Conservation (phyloP, 768 basidiomycete genomes). For the Lactarius sp. region DNA sequence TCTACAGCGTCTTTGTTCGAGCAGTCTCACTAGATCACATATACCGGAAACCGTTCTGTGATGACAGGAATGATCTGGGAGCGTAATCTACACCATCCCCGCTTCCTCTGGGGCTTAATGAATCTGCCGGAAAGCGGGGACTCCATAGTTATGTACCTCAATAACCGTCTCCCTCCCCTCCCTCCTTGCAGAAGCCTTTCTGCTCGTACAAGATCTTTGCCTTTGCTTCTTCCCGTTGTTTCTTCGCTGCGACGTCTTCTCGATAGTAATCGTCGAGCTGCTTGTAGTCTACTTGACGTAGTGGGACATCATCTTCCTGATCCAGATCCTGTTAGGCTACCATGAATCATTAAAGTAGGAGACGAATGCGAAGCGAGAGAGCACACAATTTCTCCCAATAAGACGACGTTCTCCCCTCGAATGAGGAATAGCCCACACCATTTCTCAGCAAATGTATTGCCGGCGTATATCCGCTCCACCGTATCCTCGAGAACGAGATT, state of each 20-base stretch:
- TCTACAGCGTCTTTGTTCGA: background rate
- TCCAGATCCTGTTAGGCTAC: slow-evolving; percentile 70
- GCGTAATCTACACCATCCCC: slow-evolving; percentile 30
- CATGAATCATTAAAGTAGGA: slow-evolving; percentile 7
- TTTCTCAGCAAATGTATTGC: slow-evolving; percentile 80
- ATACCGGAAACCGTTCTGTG: background rate
- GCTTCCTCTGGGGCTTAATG: slow-evolving; percentile 34
- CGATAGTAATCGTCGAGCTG: slow-evolving; percentile 68
- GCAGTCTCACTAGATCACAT: background rate
- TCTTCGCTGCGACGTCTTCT: slow-evolving; percentile 66
- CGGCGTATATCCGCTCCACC: slow-evolving; percentile 91
- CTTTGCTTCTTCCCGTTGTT: slow-evolving; percentile 76
- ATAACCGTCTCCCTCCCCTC: slow-evolving; percentile 95
- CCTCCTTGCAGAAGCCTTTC: slow-evolving; percentile 91
- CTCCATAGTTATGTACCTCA: slow-evolving; percentile 34
- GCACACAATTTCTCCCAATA: slow-evolving; percentile 89
- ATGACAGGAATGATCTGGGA: slow-evolving; percentile 8
- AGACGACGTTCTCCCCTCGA: slow-evolving; percentile 96
- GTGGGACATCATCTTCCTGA: slow-evolving; percentile 80
- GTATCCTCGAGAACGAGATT: slow-evolving; percentile 97
- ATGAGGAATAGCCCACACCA: slow-evolving; percentile 90
- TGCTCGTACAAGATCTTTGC: slow-evolving; percentile 77
- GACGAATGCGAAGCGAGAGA: background rate
- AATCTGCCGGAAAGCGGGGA: slow-evolving; percentile 33
- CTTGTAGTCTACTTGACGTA: slow-evolving; percentile 69